phyloP scores from a whole-genome alignment of 2,329 filamentous ascomycete genomes.

The Aphanocladium album region DNA sequence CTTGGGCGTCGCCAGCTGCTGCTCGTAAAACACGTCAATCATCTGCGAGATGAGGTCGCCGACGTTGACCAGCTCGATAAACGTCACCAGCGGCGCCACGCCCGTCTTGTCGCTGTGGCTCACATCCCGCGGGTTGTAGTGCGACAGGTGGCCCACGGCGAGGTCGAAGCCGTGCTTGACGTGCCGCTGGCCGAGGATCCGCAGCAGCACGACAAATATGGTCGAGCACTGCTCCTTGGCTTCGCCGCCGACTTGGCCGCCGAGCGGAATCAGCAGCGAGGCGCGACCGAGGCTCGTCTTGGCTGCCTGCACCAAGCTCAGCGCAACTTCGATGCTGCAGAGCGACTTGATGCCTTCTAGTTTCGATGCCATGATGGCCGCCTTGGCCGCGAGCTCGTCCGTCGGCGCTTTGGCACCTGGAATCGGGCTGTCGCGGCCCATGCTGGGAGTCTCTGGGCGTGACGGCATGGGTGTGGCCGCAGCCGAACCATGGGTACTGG shows the following conservation, averaged over 20 bases:
- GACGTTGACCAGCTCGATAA: conserved; percentile 95
- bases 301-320: conserved; percentile 82
- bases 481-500: conserved; percentile 26
- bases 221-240: conserved; percentile 82
- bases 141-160: conserved; percentile 82
- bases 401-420: conserved; percentile 66
- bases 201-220: conserved; percentile 81
- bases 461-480: conserved; percentile 35
- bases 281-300: conserved; percentile 84
- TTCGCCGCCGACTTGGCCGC: conserved; percentile 74
- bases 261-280: conserved; percentile 74
- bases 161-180: conserved; percentile 92
- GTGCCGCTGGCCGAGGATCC: conserved; percentile 79
- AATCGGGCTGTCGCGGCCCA: conserved; percentile 32
- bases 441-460: conserved; percentile 45
- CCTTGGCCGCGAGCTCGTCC: conserved; percentile 90
- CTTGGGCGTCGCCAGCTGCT: conserved; percentile 78
- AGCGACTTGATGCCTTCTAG: conserved; percentile 91
- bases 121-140: conserved; percentile 84
- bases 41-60: conserved; percentile 97
- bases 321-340: conserved; percentile 92
- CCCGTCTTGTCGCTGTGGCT: conserved; percentile 65
- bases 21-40: conserved; percentile 97
- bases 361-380: conserved; percentile 92
- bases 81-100: conserved; percentile 88